These are phyloP conservation scores for Herpetospermum pedunculosum DNA, from an alignment of 306 rosid genomes.

Conservation along the genomic window DNA sequence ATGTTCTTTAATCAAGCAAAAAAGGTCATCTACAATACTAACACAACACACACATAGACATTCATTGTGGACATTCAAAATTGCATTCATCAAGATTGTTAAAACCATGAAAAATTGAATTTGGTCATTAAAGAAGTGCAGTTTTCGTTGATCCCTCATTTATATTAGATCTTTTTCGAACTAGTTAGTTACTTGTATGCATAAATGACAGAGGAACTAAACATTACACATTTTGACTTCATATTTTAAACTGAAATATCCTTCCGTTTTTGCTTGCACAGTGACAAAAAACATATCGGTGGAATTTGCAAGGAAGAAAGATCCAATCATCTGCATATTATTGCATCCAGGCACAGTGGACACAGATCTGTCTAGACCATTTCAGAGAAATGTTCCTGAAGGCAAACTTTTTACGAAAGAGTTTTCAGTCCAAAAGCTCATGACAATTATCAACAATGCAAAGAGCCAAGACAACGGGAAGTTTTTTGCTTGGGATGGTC, in stretches of 20 bases:
- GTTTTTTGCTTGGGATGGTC: conserved; percentile 96
- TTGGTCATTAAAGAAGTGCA: background rate
- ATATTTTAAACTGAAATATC: background rate
- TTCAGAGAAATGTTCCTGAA: conserved; percentile 72
- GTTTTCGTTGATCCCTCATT: background rate
- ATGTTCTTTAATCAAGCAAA: background rate
- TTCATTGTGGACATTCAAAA: background rate
- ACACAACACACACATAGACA: background rate
- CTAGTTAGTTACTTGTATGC: background rate
- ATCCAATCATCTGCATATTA: conserved; percentile 58
- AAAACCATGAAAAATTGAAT: background rate
- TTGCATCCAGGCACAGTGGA: conserved; percentile 97
- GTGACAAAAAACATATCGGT: conserved; percentile 63
- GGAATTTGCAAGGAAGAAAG: conserved; percentile 74
- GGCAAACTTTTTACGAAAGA: conserved; percentile 72
- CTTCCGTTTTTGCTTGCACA: conserved; percentile 11
- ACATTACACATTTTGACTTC: background rate
- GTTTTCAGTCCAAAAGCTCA: conserved; percentile 67
- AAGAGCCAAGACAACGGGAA: conserved; percentile 71
- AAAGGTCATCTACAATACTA: background rate
- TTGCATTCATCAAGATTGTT: background rate
- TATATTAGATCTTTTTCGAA: background rate
- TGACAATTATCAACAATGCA: conserved; percentile 48
- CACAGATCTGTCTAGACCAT: conserved; percentile 89
- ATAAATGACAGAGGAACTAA: background rate